These are phyloP conservation scores for Whalleya microplaca DNA, from an alignment of 2,329 filamentous ascomycete genomes.

Conservation along the genomic window DNA sequence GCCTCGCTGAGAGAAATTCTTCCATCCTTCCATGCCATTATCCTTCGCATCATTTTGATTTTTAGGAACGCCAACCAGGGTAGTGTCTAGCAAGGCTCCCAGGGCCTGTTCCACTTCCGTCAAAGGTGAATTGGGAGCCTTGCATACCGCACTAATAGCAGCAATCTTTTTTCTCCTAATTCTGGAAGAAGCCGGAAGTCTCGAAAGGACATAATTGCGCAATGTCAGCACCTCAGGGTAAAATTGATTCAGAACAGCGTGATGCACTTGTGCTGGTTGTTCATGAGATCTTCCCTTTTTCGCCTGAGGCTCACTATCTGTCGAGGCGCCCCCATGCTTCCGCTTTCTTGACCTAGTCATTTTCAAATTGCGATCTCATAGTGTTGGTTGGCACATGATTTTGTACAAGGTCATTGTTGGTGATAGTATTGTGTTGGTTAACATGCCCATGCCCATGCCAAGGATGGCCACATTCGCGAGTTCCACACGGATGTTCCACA, in stretches of 20 bases:
- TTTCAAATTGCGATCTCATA: constrained; percentile 11
- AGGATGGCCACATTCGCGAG: background rate
- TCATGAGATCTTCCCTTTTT: constrained; percentile 24
- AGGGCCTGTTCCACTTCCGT: constrained; percentile 48
- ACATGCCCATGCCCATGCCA: constrained; percentile 10
- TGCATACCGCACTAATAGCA: constrained; percentile 42
- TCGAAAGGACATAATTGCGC: constrained; percentile 69
- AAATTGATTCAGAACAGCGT: constrained; percentile 70
- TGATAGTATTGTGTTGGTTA: background rate
- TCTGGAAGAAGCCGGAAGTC: constrained; percentile 69
- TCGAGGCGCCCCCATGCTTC: constrained; percentile 20
- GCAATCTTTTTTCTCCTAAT: constrained; percentile 61
- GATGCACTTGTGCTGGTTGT: constrained; percentile 39
- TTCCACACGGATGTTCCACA: background rate
- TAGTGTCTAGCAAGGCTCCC: constrained; percentile 66
- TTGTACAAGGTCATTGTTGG: background rate
- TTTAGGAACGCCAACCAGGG: constrained; percentile 62
- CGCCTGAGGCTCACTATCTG: constrained; percentile 10
- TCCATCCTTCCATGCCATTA: constrained; percentile 58
- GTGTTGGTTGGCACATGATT: background rate
- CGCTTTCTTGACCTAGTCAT: constrained; percentile 36
- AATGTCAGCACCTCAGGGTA: constrained; percentile 70
- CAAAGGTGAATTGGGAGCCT: constrained; percentile 15
- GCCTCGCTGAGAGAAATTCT: constrained; percentile 63
- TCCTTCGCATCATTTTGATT: constrained; percentile 37